phyloP scores from a whole-genome alignment of 331 rosid species.

The Quercus tomentella region DNA sequence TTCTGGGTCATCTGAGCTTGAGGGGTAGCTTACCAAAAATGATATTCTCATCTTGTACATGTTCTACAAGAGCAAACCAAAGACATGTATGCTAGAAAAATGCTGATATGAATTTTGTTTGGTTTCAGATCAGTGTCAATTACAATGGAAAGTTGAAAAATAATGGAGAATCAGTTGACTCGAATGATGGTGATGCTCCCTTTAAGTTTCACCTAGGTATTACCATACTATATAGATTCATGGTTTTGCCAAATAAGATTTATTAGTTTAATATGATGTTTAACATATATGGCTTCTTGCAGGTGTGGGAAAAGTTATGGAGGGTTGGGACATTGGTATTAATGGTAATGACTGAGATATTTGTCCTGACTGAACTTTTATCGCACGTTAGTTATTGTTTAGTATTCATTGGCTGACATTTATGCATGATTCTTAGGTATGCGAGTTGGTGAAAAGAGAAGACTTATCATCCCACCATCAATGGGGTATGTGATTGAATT shows the following conservation, averaged over 20 bases:
- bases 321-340: constrained; percentile 78
- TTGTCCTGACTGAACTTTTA: neutral
- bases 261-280: neutral
- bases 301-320: constrained; percentile 61
- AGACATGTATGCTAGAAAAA: neutral
- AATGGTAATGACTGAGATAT: constrained; percentile 52
- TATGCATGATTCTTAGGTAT: constrained; percentile 51
- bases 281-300: constrained; percentile 25
- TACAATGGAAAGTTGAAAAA: constrained; percentile 65
- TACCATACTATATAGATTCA: neutral
- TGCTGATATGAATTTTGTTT: constrained; percentile 19
- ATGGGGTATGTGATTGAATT: constrained; percentile 50
- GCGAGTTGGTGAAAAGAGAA: constrained; percentile 77
- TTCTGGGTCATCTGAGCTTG: too few relatives aligned
- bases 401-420: neutral
- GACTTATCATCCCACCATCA: constrained; percentile 71
- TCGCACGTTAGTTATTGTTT: neutral
- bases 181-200: constrained; percentile 43
- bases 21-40: neutral
- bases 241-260: neutral
- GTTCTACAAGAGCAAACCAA: neutral
- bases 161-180: constrained; percentile 49
- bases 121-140: constrained; percentile 60
- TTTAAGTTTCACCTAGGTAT: constrained; percentile 84
- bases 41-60: neutral